Conservation (phyloP, 2,329 filamentous ascomycete genomes). For the Scortechinia acanthostroma region DNA sequence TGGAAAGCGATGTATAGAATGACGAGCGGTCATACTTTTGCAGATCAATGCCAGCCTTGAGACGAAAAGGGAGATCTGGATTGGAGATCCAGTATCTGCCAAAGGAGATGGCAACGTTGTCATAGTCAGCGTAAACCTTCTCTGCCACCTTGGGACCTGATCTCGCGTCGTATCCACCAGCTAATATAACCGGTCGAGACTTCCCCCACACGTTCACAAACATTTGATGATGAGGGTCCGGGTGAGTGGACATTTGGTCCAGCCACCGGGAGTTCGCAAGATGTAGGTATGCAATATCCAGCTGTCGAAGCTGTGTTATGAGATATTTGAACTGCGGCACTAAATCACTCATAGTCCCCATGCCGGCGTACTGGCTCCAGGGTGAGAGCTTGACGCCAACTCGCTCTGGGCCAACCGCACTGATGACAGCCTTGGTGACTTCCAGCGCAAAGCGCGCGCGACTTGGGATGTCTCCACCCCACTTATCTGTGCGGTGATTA, state of each 20-base stretch:
- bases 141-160: not conserved
- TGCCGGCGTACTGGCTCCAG: not conserved
- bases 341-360: not conserved
- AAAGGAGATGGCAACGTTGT: not conserved
- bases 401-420: not conserved
- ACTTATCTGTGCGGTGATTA: slow-evolving; percentile 16
- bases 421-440: slow-evolving; percentile 18
- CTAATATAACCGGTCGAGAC: slow-evolving; percentile 35
- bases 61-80: not conserved
- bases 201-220: slow-evolving; percentile 33
- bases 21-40: not conserved
- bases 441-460: slow-evolving; percentile 34
- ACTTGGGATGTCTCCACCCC: slow-evolving; percentile 17
- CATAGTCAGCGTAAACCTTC: not conserved
- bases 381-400: not conserved
- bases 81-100: not conserved
- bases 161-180: not conserved
- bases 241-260: too few relatives aligned
- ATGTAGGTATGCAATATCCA: not conserved
- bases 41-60: not conserved
- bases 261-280: too few relatives aligned
- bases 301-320: not conserved
- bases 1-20: not conserved
- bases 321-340: not conserved
- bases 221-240: too few relatives aligned